Evolutionary conservation across 1,284 basidiomycete species (phyloP), one percentile per base, ranked within the genome.

Genomic region (Peniophora sp.): DNA sequence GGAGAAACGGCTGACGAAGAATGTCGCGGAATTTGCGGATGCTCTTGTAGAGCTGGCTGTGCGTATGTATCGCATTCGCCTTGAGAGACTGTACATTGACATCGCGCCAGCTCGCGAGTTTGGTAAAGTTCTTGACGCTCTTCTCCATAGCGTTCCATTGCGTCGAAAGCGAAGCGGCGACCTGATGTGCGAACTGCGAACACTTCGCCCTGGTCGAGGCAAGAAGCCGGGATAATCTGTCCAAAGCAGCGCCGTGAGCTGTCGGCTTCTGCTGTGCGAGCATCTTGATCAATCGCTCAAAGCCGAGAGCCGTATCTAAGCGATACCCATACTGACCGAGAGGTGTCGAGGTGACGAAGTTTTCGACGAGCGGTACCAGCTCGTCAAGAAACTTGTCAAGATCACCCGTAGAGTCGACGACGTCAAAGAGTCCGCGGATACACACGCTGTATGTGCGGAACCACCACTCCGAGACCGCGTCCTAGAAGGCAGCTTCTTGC

Each of bases 51-150:
- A 99, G 74, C 57, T 95, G 91, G 54, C 85, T 83, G 66, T 99
- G 97, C 1, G 92, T 93, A 62, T 82, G 88, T 58, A 89, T 83
- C 0, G 96, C 95, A 60, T 94, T 98, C 55, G 90, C 85, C 65
- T 89, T 91, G 56, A 99, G 77, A 3, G 97, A 94, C 57, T 92
- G 89, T 10, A 99, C 88, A 61, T 99, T 99, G 63, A 96, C 76
- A 63, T 99, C 97, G 66, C 91, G 96, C 97, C 97, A 99, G 62
- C 93, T 97, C 0, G 97, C 97, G 38, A 99, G 76, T 65, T 93
- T 94, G 74, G 98, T 89, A 63, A 92, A 89, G 50, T 81, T 83
- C 53, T 77, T 78, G 50, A 99, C 79, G 50, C 96, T 89, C 59
- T 85, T 87, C 68, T 97, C 92, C 43, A 97, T 66, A 1, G 64